Base-by-base conservation (phyloP, 1,284 basidiomycete genomes). In the Boletus holoroseus region DNA sequence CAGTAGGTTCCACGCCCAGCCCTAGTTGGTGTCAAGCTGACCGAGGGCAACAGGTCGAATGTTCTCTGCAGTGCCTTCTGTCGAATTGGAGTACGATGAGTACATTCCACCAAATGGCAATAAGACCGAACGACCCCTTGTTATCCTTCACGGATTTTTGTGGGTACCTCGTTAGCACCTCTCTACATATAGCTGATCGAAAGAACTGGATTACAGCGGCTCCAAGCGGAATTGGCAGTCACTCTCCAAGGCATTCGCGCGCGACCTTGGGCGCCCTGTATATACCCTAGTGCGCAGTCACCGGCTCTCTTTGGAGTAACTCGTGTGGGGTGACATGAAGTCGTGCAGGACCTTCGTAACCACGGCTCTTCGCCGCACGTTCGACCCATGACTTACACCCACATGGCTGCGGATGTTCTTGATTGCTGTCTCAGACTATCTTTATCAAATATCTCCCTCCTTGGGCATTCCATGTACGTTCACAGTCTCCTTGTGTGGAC, bases 401-500 rank as follows among this genome's bases (percentile, higher is more conserved):
- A 78, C 46, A 86, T 92, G 85, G 88, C 88, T 2, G 64, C 68
- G 8, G 89, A 92, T 59, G 76, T 92, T 26, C 65, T 83, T 11
- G 71, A 79, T 48, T 86, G 88, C 58, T 76, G 81, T 45, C 60
- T 71, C 11, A 66, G 69, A 28, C 76, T 78, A 47, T 72, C 71
- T 0, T 67, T 88, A 31, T 71, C 71, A 2, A 72, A 85, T n/a
- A 74, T 90, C 22, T 77, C 82, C 0, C 74, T 94, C 3, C 72
- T 92, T 7, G 92, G 91, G 0, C 91, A 93, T 62, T 93, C 90
- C 2, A 91, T 94, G 89, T 88, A 60, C 41, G 81, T 69, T 42
- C 13, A 20, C 32, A 32, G 7, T 16, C 31, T 41, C 6, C 8
- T 28, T 24, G n/a, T 9, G 4, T 27, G 3, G 7, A 26, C 15